phyloP scores from a whole-genome alignment of 2,329 filamentous ascomycete species.

The Penicillium hesseltinei region DNA sequence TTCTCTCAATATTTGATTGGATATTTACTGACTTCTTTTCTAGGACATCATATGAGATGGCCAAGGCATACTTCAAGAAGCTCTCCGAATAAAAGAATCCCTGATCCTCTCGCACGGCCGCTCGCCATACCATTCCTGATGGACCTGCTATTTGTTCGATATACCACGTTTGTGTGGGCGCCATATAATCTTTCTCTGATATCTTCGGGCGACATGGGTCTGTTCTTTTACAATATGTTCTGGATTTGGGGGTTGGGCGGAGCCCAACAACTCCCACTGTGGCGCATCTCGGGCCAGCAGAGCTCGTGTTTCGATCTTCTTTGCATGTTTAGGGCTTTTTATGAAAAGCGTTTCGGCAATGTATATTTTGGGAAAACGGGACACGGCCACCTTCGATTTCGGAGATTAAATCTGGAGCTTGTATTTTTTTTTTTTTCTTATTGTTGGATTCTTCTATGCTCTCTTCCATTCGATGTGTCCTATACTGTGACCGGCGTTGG shows the following conservation, averaged over 20 bases:
- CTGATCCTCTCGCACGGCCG: not conserved
- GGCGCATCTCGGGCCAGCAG: slow-evolving; percentile 10
- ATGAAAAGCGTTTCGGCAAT: slow-evolving; percentile 24
- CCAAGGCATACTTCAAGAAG: slow-evolving; percentile 64
- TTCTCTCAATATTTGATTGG: not conserved
- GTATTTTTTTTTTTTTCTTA: slow-evolving; percentile 5
- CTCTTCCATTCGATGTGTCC: slow-evolving; percentile 14
- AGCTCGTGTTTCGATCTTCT: slow-evolving; percentile 14
- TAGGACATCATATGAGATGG: slow-evolving; percentile 66
- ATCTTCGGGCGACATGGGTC: slow-evolving; percentile 14
- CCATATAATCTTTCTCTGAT: slow-evolving; percentile 13
- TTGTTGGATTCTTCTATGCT: slow-evolving; percentile 9
- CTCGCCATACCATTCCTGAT: slow-evolving; percentile 7
- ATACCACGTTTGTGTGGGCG: slow-evolving; percentile 10
- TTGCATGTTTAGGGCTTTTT: slow-evolving; percentile 19
- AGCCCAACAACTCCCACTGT: slow-evolving; percentile 7
- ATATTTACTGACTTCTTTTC: slow-evolving; percentile 8
- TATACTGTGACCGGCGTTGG: slow-evolving; percentile 22
- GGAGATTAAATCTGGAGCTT: slow-evolving; percentile 11
- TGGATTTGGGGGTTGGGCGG: slow-evolving; percentile 10
- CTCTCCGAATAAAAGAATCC: slow-evolving; percentile 27
- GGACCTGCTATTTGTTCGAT: slow-evolving; percentile 12
- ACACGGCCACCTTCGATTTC: slow-evolving; percentile 10
- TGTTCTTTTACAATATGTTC: slow-evolving; percentile 11
- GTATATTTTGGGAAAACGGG: slow-evolving; percentile 21